Percentiles rank a stretch among this genome's conserved stretches.
Evolutionary conservation across 805 yeast species (phyloP).

Genomic region (Jamesozyma spencerorum): DNA sequence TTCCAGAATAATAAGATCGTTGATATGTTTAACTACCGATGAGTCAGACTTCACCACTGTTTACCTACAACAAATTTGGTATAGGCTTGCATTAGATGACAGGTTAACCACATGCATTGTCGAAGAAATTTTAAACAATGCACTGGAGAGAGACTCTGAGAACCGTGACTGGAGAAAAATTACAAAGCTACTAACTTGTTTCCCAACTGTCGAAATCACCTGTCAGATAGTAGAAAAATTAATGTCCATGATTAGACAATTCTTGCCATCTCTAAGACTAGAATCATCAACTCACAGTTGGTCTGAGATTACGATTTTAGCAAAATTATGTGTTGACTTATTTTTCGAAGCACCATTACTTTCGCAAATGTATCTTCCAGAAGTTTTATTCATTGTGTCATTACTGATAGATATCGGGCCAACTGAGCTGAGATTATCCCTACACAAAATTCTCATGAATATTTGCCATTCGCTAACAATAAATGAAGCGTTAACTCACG

Average conservation of each 20-base stretch:
- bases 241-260: conserved; percentile 41
- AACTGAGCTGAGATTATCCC: conserved; percentile 42
- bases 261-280: conserved; percentile 33
- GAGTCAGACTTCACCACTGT: conserved; percentile 40
- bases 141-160: conserved; percentile 63
- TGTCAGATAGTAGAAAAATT: conserved; percentile 51
- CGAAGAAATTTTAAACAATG: conserved; percentile 63
- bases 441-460: conserved; percentile 55
- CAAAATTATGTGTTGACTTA: conserved; percentile 49
- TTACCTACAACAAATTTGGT: conserved; percentile 59
- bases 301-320: conserved; percentile 60
- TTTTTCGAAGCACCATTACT: conserved; percentile 58
- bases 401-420: conserved; percentile 43
- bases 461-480: conserved; percentile 58
- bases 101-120: conserved; percentile 45
- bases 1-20: conserved; percentile 48
- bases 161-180: conserved; percentile 56
- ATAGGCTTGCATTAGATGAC: conserved; percentile 51
- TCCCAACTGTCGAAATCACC: conserved; percentile 61
- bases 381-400: conserved; percentile 56
- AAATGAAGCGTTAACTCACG: conserved; percentile 39
- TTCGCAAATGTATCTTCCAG: conserved; percentile 57
- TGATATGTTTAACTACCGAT: conserved; percentile 46
- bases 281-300: conserved; percentile 42
- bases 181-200: conserved; percentile 46